Percentiles rank a stretch among this genome's conserved stretches.
phyloP scores from a whole-genome alignment of 192 early-diverging fungal species.

The Haplosporangium gracile region DNA sequence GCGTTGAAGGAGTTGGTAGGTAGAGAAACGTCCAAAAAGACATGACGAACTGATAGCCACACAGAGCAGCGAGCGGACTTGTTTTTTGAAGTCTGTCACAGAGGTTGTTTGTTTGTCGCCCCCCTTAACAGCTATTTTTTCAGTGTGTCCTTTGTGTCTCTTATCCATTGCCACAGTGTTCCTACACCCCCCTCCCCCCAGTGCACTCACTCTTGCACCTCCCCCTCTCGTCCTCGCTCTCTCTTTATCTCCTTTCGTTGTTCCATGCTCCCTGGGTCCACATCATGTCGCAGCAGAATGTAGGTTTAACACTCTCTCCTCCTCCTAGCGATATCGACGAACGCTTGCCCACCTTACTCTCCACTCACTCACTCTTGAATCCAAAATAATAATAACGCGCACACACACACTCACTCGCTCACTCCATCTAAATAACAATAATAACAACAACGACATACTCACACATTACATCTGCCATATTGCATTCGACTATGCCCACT shows the following conservation, averaged over 20 bases:
- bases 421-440: neutral
- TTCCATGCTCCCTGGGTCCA: slow-evolving; percentile 9
- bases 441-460: neutral
- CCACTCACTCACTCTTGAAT: neutral
- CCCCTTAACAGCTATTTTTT: slow-evolving; percentile 4
- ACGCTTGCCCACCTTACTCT: neutral
- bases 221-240: neutral
- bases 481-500: neutral
- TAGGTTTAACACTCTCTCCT: neutral
- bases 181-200: neutral
- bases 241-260: slow-evolving; percentile 4
- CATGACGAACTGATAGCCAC: neutral
- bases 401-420: neutral
- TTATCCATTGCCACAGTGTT: neutral
- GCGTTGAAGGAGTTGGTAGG: neutral
- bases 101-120: neutral
- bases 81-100: neutral
- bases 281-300: slow-evolving; percentile 7
- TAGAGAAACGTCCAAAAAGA: neutral
- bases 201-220: neutral
- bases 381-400: neutral
- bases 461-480: neutral
- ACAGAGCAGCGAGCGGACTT: neutral
- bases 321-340: neutral
- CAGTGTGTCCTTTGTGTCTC: neutral